phyloP scores from a whole-genome alignment of 768 basidiomycete species.

The Collybia sordida region DNA sequence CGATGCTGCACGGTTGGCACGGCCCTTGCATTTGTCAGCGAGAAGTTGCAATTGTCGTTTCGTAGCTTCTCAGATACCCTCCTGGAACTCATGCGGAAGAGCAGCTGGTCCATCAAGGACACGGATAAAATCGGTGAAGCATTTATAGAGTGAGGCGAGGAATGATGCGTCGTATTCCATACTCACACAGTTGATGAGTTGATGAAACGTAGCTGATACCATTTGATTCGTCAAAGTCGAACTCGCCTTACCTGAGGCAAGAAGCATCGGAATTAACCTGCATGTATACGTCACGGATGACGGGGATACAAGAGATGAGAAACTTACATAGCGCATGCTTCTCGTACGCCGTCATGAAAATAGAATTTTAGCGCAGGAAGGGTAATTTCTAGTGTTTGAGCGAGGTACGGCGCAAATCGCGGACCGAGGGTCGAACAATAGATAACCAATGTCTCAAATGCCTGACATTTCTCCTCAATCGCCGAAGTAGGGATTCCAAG shows the following conservation, averaged over 20 bases:
- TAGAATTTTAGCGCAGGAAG: constrained; percentile 72
- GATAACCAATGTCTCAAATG: constrained; percentile 81
- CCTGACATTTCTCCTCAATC: constrained; percentile 86
- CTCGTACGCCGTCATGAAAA: constrained; percentile 84
- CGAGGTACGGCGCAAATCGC: constrained; percentile 70
- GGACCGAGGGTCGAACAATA: constrained; percentile 69
- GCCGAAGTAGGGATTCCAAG: constrained; percentile 77
- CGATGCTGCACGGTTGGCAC: constrained; percentile 36
- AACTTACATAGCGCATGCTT: constrained; percentile 72
- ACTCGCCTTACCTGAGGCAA: constrained; percentile 66
- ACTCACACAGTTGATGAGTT: constrained; percentile 61
- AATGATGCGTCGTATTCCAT: constrained; percentile 76
- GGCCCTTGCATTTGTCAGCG: constrained; percentile 64
- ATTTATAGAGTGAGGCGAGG: constrained; percentile 74
- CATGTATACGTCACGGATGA: too few relatives aligned
- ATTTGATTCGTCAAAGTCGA: constrained; percentile 66
- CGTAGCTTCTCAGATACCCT: constrained; percentile 63
- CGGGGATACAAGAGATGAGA: neutral
- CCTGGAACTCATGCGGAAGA: constrained; percentile 53
- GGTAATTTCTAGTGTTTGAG: constrained; percentile 70
- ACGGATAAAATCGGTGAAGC: constrained; percentile 59
- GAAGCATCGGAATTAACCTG: constrained; percentile 75
- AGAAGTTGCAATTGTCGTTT: constrained; percentile 68
- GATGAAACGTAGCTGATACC: constrained; percentile 65
- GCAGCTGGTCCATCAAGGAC: constrained; percentile 55